Evolutionary conservation across 306 rosid species (phyloP), one percentile per base, ranked within the genome.

Genomic region (barrel medic (Medicago truncatula)): DNA sequence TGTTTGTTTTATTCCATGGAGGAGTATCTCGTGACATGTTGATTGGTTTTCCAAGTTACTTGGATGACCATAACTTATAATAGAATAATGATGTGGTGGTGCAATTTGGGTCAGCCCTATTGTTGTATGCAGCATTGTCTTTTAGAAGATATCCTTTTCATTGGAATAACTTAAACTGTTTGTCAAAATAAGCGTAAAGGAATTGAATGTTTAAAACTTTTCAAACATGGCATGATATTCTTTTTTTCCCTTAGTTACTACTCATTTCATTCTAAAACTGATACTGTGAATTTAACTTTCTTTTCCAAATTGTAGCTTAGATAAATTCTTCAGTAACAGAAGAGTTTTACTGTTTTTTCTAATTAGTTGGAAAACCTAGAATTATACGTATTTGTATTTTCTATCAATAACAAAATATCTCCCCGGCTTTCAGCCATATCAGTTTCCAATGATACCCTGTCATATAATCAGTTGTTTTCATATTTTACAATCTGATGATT

Each of bases 221-320:
- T 70, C 64, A 44, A 56, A 66, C 57, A 34, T n/a, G 75, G 40
- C 15, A 15, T 66, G 59, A 2, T 77, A n/a, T 66, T 3, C 44
- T 40, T 43, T n/a, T 44, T 31, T 72, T 36, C 10, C 62, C 62
- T 56, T 56, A 9, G 40, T 39, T 56, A 38, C 52, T 56, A 39
- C 16, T 17, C 28, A 13, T 58, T 69, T 47, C 28, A 56, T 4
- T 36, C 56, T 56, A n/a, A 50, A 70, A 57, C 2, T 52, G 28
- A 14, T 31, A 25, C 76, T 68, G 13, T 9, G 28, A 41, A 31
- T 46, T 69, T 62, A 15, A 15, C 58, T 56, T 70, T 70, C 77
- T 76, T 81, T 73, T 53, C 75, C 53, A 70, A 47, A 20, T 49
- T 67, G 71, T 60, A 36, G 40, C 59, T 31, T 59, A 59, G 28